Evolutionary conservation across 2,329 filamentous ascomycete genomes (phyloP).

Genomic region (Chaetomiaceae sp.): DNA sequence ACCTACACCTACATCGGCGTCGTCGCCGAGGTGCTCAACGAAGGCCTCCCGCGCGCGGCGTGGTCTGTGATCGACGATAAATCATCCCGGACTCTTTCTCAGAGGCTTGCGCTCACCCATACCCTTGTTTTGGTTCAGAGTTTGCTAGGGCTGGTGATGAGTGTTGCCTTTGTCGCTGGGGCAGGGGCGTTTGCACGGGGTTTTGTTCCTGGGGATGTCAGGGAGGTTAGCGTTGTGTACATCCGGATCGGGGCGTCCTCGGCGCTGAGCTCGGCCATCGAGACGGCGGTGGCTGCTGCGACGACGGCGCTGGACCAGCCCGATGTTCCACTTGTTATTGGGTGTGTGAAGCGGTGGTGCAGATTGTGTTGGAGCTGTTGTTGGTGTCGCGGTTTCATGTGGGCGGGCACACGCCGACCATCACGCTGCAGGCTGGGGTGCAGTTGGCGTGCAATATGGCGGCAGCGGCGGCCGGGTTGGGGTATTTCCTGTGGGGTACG

Average conservation of each 20-base stretch:
- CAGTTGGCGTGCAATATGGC: constrained; percentile 57
- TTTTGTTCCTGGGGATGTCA: constrained; percentile 60
- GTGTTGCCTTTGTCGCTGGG: constrained; percentile 51
- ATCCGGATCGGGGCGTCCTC: constrained; percentile 62
- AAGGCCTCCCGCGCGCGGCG: constrained; percentile 63
- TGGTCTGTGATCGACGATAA: constrained; percentile 67
- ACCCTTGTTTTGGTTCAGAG: constrained; percentile 60
- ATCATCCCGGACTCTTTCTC: constrained; percentile 44
- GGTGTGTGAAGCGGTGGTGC: constrained; percentile 55
- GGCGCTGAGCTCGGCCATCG: constrained; percentile 55
- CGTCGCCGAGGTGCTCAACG: constrained; percentile 65
- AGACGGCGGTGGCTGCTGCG: not conserved
- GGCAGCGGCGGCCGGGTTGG: constrained; percentile 51
- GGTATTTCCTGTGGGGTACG: constrained; percentile 53
- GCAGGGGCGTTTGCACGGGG: constrained; percentile 51
- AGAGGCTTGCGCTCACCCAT: constrained; percentile 56
- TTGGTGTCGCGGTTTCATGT: constrained; percentile 64
- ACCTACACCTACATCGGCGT: constrained; percentile 66
- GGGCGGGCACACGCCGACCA: constrained; percentile 46
- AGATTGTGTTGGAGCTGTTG: constrained; percentile 56
- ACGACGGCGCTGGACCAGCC: not conserved
- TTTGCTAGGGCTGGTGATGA: constrained; percentile 26
- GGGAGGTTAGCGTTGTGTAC: constrained; percentile 56
- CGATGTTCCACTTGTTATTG: constrained; percentile 1
- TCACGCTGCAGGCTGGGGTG: constrained; percentile 62